Percentiles rank a stretch among this genome's conserved stretches.
Evolutionary conservation across 1,284 basidiomycete genomes (phyloP).

Genomic region (Kwoniella shivajii): DNA sequence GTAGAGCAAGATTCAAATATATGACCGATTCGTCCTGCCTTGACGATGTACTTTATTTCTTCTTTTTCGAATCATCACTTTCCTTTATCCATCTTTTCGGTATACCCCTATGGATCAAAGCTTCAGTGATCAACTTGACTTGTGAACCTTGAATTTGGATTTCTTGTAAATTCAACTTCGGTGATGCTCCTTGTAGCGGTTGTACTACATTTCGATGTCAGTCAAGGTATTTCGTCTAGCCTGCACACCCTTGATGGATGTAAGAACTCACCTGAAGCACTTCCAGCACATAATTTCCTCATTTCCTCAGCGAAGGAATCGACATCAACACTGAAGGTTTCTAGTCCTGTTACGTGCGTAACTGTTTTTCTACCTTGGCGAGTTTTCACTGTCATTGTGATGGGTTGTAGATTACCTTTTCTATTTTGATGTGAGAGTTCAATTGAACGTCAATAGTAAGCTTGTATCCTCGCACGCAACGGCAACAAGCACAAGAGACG

Average conservation of each 20-base stretch:
- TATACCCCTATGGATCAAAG: constrained; percentile 68
- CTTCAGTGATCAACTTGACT: constrained; percentile 64
- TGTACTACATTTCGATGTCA: constrained; percentile 30
- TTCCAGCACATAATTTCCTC: constrained; percentile 71
- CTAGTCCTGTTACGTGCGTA: constrained; percentile 75
- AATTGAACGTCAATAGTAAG: background rate
- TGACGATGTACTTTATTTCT: constrained; percentile 11
- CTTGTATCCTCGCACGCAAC: too few species aligned
- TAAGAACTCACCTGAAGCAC: constrained; percentile 66
- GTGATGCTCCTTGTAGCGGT: constrained; percentile 48
- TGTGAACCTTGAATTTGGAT: constrained; percentile 83
- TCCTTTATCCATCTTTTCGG: constrained; percentile 76
- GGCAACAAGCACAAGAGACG: background rate
- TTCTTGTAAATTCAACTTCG: constrained; percentile 58
- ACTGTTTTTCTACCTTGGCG: constrained; percentile 74
- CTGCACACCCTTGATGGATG: background rate
- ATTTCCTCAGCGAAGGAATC: constrained; percentile 79
- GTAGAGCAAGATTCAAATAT: too few species aligned
- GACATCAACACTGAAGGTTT: constrained; percentile 68
- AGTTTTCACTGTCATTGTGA: constrained; percentile 68
- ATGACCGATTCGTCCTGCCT: too few species aligned
- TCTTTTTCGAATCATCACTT: constrained; percentile 26
- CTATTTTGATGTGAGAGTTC: constrained; percentile 52
- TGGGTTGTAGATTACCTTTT: constrained; percentile 72
- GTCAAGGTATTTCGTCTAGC: background rate